Percentiles rank a stretch among this genome's conserved stretches.
Evolutionary conservation across 306 rosid genomes (phyloP).

Genomic region (Citrullus mucosospermus): DNA sequence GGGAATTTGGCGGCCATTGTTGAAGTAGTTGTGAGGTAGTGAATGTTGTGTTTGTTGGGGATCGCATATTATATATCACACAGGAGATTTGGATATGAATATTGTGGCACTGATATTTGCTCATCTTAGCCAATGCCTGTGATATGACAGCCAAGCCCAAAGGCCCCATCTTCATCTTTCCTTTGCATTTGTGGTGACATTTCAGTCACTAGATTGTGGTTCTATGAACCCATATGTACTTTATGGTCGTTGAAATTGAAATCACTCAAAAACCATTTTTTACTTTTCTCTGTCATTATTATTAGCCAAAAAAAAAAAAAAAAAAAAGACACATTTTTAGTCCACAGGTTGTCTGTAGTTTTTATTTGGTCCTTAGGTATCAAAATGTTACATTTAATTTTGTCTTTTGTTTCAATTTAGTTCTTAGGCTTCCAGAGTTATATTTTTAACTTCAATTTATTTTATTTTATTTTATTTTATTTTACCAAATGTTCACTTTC

Average conservation of each 20-base stretch:
- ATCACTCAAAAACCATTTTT: no score
- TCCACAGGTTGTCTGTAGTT: no score
- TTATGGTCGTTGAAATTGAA: not conserved
- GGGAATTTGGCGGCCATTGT: slow-evolving; percentile 51
- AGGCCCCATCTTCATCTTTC: not conserved
- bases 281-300: no score
- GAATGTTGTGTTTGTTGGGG: slow-evolving; percentile 1
- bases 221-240: not conserved
- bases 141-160: not conserved
- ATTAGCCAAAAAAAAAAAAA: no score
- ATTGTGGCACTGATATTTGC: slow-evolving; percentile 10
- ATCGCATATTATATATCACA: slow-evolving; percentile 18
- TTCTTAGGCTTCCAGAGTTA: no score
- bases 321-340: no score
- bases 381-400: no score
- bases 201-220: not conserved
- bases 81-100: slow-evolving; percentile 23
- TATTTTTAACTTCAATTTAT: no score
- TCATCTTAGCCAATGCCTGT: not conserved
- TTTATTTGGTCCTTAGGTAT: no score
- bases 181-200: not conserved
- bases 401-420: no score
- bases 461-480: no score
- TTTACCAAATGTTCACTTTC: no score
- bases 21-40: not conserved